Conservation (phyloP, 2,329 filamentous ascomycete species). For the Apiospora aurea region DNA sequence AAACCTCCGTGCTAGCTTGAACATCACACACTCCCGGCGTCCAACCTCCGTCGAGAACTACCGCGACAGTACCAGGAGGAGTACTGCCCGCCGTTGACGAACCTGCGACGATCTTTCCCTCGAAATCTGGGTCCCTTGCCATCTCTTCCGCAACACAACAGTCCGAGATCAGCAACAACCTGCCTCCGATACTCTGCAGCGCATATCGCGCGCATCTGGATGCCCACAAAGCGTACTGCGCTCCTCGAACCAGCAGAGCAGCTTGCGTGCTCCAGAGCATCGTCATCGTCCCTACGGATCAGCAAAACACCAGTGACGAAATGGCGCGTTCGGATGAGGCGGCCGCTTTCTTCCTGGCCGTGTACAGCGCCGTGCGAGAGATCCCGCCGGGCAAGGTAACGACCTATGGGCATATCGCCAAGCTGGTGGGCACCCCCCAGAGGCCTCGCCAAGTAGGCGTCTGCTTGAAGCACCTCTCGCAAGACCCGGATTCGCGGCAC, state of each 20-base stretch:
- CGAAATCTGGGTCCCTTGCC: not conserved
- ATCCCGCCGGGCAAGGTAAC: constrained; percentile 86
- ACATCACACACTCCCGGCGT: not conserved
- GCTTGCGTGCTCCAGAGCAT: not conserved
- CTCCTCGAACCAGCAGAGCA: not conserved
- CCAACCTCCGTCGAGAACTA: not conserved
- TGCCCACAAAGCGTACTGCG: not conserved
- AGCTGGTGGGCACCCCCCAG: constrained; percentile 74
- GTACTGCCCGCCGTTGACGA: not conserved
- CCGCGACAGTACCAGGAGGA: not conserved
- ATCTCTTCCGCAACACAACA: not conserved
- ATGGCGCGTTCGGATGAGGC: constrained; percentile 81
- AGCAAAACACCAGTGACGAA: not conserved
- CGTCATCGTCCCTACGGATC: not conserved
- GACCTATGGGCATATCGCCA: constrained; percentile 83
- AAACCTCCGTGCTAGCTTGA: not conserved
- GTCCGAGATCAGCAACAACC: not conserved
- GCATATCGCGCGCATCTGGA: constrained; percentile 1
- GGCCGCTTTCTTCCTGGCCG: constrained; percentile 74
- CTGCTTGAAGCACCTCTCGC: constrained; percentile 85
- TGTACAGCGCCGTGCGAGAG: constrained; percentile 85
- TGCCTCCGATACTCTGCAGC: not conserved
- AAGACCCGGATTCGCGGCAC: constrained; percentile 60
- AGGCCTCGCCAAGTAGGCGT: constrained; percentile 85
- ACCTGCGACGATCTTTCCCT: not conserved